phyloP scores from a whole-genome alignment of 78 protist genomes.

The Dictyostelium intermedium region DNA sequence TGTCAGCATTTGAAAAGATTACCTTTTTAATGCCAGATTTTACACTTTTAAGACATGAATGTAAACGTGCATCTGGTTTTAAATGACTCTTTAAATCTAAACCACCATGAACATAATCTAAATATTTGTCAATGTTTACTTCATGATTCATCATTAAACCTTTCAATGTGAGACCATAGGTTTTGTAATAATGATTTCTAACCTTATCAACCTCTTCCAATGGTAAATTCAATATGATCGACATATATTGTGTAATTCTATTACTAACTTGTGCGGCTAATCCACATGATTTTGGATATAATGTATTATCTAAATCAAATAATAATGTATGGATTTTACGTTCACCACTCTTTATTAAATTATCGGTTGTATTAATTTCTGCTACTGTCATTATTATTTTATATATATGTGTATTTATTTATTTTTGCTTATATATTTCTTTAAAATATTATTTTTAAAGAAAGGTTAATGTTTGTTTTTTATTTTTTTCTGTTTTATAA shows the following conservation, averaged over 20 bases:
- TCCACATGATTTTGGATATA: slow-evolving; percentile 73
- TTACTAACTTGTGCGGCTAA: slow-evolving; percentile 52
- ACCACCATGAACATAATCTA: slow-evolving; percentile 76
- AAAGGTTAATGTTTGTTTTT: not conserved
- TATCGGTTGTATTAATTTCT: not conserved
- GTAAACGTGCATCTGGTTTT: slow-evolving; percentile 10
- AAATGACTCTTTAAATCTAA: slow-evolving; percentile 32
- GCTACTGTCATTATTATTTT: not conserved
- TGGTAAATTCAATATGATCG: not conserved
- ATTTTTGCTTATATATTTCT: too few relatives aligned
- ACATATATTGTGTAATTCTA: slow-evolving; percentile 33
- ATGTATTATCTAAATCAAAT: slow-evolving; percentile 74
- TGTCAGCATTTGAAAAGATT: slow-evolving; percentile 40
- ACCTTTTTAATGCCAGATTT: slow-evolving; percentile 23
- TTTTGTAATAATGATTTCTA: slow-evolving; percentile 55
- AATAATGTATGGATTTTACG: slow-evolving; percentile 66
- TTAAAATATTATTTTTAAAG: too few relatives aligned
- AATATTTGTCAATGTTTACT: slow-evolving; percentile 40
- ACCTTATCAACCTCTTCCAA: slow-evolving; percentile 59
- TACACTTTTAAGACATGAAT: not conserved
- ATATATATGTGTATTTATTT: not conserved
- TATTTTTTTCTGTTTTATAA: too few relatives aligned
- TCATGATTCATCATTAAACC: slow-evolving; percentile 55
- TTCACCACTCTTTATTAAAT: not conserved
- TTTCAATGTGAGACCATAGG: slow-evolving; percentile 61